Evolutionary conservation across 2,329 filamentous ascomycete genomes (phyloP).

Genomic region (Tolypocladium amazonense): DNA sequence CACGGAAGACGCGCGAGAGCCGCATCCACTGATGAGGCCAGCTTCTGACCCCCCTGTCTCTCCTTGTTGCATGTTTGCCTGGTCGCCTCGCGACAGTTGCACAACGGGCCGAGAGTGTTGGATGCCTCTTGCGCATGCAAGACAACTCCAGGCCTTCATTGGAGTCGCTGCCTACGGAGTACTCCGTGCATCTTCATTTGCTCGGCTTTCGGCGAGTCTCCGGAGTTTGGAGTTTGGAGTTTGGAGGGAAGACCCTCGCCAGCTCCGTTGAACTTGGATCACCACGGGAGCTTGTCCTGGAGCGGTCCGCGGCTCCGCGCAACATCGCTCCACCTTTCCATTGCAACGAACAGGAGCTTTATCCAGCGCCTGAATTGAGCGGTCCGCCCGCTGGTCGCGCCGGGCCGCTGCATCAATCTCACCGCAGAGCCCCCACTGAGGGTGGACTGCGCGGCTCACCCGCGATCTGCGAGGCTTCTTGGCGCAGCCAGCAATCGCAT

Average conservation of each 20-base stretch:
- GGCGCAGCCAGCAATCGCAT: not conserved
- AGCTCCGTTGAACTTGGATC: not conserved
- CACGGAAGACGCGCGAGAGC: not conserved
- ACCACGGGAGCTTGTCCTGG: not conserved
- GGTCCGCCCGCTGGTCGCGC: not conserved
- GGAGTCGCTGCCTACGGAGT: not conserved
- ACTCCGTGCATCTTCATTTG: not conserved
- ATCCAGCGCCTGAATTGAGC: not conserved
- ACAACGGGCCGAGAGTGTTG: not conserved
- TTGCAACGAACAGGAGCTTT: not conserved
- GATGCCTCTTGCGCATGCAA: not conserved
- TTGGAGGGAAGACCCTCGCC: no score
- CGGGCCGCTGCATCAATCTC: not conserved
- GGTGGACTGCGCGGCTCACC: not conserved
- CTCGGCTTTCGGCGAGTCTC: not conserved
- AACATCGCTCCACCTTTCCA: not conserved
- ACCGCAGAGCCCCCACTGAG: not conserved
- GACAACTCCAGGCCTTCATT: not conserved
- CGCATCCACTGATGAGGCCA: not conserved
- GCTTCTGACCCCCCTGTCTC: not conserved
- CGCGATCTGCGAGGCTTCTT: not conserved
- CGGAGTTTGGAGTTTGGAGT: no score
- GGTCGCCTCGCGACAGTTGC: not conserved
- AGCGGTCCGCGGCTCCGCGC: no score
- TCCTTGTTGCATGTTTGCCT: not conserved